Percentiles rank a stretch among this genome's conserved stretches.
Evolutionary conservation across 257 asterid genomes (phyloP).

Genomic region (Scutellaria minor): DNA sequence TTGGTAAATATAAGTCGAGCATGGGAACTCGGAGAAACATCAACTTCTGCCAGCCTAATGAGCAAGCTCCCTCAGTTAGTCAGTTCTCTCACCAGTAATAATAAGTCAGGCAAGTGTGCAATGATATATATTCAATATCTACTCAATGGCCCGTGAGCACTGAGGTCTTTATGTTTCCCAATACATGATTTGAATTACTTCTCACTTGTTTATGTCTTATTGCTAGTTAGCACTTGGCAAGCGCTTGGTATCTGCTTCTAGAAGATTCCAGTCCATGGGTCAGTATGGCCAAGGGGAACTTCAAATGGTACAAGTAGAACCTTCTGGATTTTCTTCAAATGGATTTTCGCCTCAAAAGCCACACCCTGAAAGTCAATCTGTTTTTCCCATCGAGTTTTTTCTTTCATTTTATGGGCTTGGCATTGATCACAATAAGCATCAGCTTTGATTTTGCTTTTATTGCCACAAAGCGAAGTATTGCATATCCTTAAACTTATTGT

Average conservation of each 20-base stretch:
- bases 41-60: constrained; percentile 64
- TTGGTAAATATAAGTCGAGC: constrained; percentile 77
- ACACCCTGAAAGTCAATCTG: constrained; percentile 3
- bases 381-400: constrained; percentile 1
- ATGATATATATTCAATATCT: constrained; percentile 12
- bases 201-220: constrained; percentile 44
- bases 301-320: constrained; percentile 57
- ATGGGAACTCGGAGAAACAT: constrained; percentile 84
- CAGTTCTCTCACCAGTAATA: constrained; percentile 50
- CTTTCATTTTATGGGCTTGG: neutral
- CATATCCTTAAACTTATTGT: constrained; percentile 38
- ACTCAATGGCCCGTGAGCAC: neutral
- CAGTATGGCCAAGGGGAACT: constrained; percentile 90
- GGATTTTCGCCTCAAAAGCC: neutral
- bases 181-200: constrained; percentile 24
- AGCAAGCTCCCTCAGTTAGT: constrained; percentile 63
- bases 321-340: constrained; percentile 17
- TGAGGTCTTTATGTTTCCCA: neutral
- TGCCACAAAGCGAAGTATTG: neutral
- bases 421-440: neutral
- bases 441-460: neutral
- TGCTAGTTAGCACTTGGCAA: constrained; percentile 84
- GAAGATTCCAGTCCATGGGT: constrained; percentile 97
- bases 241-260: constrained; percentile 84
- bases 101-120: constrained; percentile 72